Evolutionary conservation across 352 stramenopile species (phyloP).

Genomic region (Phytophthora niederhauseri): DNA sequence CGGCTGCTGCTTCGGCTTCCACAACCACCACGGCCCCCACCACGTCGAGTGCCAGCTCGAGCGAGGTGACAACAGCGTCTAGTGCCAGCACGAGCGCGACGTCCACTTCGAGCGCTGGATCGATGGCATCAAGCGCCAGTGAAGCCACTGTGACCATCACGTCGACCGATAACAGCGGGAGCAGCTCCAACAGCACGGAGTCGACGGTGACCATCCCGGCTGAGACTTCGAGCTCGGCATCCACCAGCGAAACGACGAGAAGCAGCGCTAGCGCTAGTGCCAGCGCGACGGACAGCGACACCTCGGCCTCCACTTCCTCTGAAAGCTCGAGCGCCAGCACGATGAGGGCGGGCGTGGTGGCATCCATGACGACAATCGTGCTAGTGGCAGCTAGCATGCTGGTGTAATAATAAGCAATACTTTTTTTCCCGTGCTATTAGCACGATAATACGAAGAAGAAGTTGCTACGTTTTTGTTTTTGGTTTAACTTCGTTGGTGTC

Average conservation of each 20-base stretch:
- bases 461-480: too few species aligned
- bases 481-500: too few species aligned
- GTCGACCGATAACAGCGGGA: conserved; percentile 1
- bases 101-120: neutral
- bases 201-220: conserved; percentile 1
- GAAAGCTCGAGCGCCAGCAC: neutral
- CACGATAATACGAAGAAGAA: too few species aligned
- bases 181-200: conserved; percentile 8
- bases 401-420: neutral
- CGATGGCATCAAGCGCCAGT: neutral
- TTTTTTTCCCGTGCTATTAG: too few species aligned
- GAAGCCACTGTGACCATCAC: conserved; percentile 5
- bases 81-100: neutral
- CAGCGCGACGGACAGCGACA: conserved; percentile 1
- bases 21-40: neutral
- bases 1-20: neutral
- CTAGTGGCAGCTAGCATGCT: neutral
- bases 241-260: neutral
- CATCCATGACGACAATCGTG: neutral
- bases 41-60: neutral
- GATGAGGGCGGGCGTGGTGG: neutral
- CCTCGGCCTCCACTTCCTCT: neutral
- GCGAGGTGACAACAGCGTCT: neutral
- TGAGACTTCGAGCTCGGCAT: conserved; percentile 5
- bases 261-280: neutral